Conservation (phyloP, 1,139 yeast genomes). For the Pichia sp. region DNA sequence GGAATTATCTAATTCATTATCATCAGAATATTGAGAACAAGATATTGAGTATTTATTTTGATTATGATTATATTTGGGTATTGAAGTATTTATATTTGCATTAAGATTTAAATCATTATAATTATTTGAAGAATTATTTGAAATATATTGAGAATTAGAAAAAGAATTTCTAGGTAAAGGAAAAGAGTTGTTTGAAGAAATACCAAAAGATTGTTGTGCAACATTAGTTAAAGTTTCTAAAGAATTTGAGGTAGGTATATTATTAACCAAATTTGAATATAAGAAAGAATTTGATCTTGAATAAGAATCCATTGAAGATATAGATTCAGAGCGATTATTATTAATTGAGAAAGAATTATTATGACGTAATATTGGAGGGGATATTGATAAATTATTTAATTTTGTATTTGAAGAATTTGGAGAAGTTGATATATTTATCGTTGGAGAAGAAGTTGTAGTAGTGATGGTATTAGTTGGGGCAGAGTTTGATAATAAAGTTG, state of each 20-base stretch:
- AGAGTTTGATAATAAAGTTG: constrained; percentile 7
- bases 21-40: not conserved
- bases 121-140: not conserved
- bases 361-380: constrained; percentile 7
- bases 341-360: constrained; percentile 8
- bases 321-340: constrained; percentile 12
- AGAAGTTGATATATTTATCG: not conserved
- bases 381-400: not conserved
- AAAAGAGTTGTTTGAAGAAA: not conserved
- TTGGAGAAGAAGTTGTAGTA: not conserved
- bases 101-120: not conserved
- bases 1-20: not conserved
- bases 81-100: not conserved
- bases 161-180: constrained; percentile 7
- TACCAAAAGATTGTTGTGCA: constrained; percentile 17
- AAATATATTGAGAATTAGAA: constrained; percentile 11
- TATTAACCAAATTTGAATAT: constrained; percentile 1
- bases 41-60: constrained; percentile 1
- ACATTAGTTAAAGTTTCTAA: constrained; percentile 17
- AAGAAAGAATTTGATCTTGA: constrained; percentile 22
- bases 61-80: constrained; percentile 1
- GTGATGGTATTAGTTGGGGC: not conserved
- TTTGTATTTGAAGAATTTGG: not conserved
- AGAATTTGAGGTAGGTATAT: constrained; percentile 2
- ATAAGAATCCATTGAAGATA: constrained; percentile 14